Evolutionary conservation across 192 early-diverging fungal species (phyloP), one percentile per base, ranked within the genome.

Genomic region (Umbelopsis vinacea): DNA sequence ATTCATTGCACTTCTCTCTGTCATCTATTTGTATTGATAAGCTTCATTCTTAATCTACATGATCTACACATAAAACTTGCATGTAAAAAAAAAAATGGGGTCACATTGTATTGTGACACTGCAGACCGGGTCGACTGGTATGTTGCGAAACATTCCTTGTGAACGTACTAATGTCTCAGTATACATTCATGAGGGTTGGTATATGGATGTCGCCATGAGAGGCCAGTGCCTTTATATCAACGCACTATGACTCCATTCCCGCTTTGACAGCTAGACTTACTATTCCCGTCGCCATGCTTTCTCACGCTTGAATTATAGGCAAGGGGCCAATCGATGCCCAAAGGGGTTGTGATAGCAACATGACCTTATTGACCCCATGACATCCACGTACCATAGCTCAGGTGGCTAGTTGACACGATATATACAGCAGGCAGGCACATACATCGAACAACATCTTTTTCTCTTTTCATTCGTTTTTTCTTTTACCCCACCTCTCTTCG

Each of bases 291-390:
- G 15, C n/a, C 15, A 12, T 17, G n/a, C n/a, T 63, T 63, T 63
- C 57, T 63, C 57, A 63, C 29, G 57, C 26, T 37, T 43, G 57
- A 10, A 37, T 63, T 63, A 63, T 8, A 63, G 24, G 15, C 33
- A 37, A n/a, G 26, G 22, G 57, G 57, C 15, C 10, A 29, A 63
- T 50, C 26, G 12, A 37, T 33, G n/a, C 26, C 33, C 57, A 63
- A 29, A 63, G 29, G 57, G 57, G 57, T 63, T 35, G 57, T 29
- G 57, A 37, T 37, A 35, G 57, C 2, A 37, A 29, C 57, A 63
- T 63, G 57, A 63, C 57, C 57, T 17, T 11, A 37, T 63, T 63
- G 57, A 63, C 33, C 57, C 57, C 57, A 63, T 63, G 57, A 63
- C 57, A 63, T 17, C 17, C 57, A 63, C 33, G 26, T 17, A 63